phyloP scores from a whole-genome alignment of 495 filamentous ascomycete genomes.

The Filosporella fistucella region DNA sequence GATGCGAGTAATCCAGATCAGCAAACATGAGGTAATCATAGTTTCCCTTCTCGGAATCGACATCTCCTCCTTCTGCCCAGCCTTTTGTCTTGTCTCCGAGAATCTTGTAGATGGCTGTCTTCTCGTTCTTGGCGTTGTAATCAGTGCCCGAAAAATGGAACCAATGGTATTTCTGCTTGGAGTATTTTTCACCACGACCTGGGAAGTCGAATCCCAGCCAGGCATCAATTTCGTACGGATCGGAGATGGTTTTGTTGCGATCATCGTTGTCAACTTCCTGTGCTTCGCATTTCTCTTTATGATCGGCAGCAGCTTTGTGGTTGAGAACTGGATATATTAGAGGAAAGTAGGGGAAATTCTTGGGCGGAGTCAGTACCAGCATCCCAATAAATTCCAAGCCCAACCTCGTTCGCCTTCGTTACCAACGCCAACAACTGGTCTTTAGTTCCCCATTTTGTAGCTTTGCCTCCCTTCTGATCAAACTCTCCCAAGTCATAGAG shows the following conservation, averaged over 20 bases:
- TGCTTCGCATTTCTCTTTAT: slow-evolving; percentile 51
- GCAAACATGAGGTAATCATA: slow-evolving; percentile 69
- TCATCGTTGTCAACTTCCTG: slow-evolving; percentile 60
- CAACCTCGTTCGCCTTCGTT: slow-evolving; percentile 41
- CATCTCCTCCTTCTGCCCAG: slow-evolving; percentile 54
- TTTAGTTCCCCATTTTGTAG: slow-evolving; percentile 72
- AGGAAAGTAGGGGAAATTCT: not conserved
- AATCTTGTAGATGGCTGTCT: slow-evolving; percentile 65
- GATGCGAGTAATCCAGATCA: slow-evolving; percentile 62
- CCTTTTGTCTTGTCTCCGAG: slow-evolving; percentile 52
- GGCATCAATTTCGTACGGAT: slow-evolving; percentile 57
- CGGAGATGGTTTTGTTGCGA: slow-evolving; percentile 50
- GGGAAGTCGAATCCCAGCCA: slow-evolving; percentile 68
- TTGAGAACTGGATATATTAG: slow-evolving; percentile 51
- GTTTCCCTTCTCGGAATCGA: slow-evolving; percentile 64
- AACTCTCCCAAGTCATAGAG: slow-evolving; percentile 76
- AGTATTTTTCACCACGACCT: slow-evolving; percentile 54
- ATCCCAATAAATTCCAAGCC: slow-evolving; percentile 65
- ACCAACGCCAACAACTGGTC: slow-evolving; percentile 54
- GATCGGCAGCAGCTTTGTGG: slow-evolving; percentile 69
- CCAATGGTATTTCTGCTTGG: slow-evolving; percentile 60
- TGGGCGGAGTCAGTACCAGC: slow-evolving; percentile 28
- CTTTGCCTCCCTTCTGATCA: slow-evolving; percentile 59
- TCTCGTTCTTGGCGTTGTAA: slow-evolving; percentile 53
- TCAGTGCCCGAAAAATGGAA: slow-evolving; percentile 69